These are phyloP conservation scores for Podaxis sp. DNA, from an alignment of 768 basidiomycete genomes.

Conservation along the genomic window DNA sequence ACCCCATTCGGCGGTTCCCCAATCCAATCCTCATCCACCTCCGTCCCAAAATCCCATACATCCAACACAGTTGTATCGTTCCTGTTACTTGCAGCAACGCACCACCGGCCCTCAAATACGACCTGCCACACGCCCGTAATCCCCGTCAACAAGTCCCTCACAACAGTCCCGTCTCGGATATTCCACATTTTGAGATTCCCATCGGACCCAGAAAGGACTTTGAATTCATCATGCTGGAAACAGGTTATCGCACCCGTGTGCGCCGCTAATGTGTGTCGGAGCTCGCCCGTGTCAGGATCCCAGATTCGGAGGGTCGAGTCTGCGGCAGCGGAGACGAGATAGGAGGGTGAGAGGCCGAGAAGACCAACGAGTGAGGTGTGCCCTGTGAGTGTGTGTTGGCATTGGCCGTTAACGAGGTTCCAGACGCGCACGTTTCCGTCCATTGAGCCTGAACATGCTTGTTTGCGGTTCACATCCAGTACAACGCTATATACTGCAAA, in stretches of 20 bases:
- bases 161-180: slow-evolving; percentile 79
- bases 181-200: slow-evolving; percentile 99
- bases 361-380: slow-evolving; percentile 96
- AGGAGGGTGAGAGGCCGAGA: slow-evolving; percentile 83
- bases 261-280: slow-evolving; percentile 80
- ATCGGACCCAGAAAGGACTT: slow-evolving; percentile 92
- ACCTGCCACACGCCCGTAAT: slow-evolving; percentile 99
- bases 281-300: slow-evolving; percentile 84
- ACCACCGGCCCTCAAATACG: slow-evolving; percentile 90
- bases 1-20: slow-evolving; percentile 75
- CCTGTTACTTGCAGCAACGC: slow-evolving; percentile 90
- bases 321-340: slow-evolving; percentile 94
- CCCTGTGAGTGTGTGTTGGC: slow-evolving; percentile 78
- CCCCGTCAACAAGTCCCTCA: slow-evolving; percentile 86
- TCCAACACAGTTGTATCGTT: slow-evolving; percentile 77
- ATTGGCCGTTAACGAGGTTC: slow-evolving; percentile 82
- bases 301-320: slow-evolving; percentile 94
- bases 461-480: slow-evolving; percentile 79
- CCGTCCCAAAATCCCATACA: slow-evolving; percentile 87
- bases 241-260: slow-evolving; percentile 96
- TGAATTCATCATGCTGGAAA: slow-evolving; percentile 98
- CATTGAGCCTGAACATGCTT: slow-evolving; percentile 97
- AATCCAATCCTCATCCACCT: slow-evolving; percentile 77
- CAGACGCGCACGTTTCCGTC: slow-evolving; percentile 96
- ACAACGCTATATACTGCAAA: slow-evolving; percentile 90